Base-by-base conservation (phyloP, 805 yeast species). In the Cyberlindnera veronae region DNA sequence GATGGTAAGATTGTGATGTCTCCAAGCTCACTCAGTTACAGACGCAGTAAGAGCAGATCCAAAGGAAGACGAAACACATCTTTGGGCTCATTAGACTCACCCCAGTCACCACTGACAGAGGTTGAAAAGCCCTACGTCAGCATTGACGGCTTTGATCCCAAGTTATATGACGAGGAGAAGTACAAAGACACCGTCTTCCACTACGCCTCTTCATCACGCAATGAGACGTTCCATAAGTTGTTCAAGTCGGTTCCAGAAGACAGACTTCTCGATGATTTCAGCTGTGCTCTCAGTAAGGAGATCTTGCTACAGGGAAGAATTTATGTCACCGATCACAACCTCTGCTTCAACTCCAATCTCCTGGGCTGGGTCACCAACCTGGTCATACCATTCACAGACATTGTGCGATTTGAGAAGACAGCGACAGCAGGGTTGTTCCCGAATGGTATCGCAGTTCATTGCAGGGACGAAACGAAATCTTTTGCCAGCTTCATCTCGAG, bases 321-420 rank as follows among this genome's bases (percentile, higher is more conserved):
- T 20, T 93, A 86, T 57, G 72, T 93, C 8, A 77, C 95, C 15
- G 90, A 86, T 48, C 73, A 75, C 38, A 78, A 82, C 54, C 57
- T 91, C 4, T 87, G 96, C 57, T 93, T 93, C 70, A 82, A 88
- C 57, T 84, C 96, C 7, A 84, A 83, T 50, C 68, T 93, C 29
- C 65, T 91, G 32, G 96, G 96, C 1, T 90, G 96, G 95, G 84
- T 88, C 10, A 87, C 96, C 9, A 84, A 77, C 48, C 65, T 90
- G 28, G 74, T 83, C 3, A 72, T 93, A 15, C 79, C 87, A 0
- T 74, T 81, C 49, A 76, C 72, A 34, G 95, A 88, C 41, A 77
- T 93, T 19, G 68, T 72, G 10, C 68, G 74, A 21, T 76, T 89
- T 50, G 96, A 91, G 54, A 86, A 87, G 61, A 83, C 80, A 42